A percentile compares a stretch with the other conserved stretches of the same genome.
phyloP scores from a whole-genome alignment of 441 rosid genomes.

The Theobroma grandiflorum region DNA sequence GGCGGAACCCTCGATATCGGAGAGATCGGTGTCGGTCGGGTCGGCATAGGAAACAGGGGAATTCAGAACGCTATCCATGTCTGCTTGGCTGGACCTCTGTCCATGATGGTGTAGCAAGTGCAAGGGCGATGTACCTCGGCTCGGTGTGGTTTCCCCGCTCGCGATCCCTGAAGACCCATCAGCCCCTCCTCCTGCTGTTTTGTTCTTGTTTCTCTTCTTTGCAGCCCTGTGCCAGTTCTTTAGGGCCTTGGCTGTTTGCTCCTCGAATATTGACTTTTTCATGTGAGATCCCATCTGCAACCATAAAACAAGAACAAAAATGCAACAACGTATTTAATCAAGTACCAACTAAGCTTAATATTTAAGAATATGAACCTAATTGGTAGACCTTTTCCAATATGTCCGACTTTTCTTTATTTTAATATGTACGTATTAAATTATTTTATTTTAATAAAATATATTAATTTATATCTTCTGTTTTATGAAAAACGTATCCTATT shows the following conservation, averaged over 20 bases:
- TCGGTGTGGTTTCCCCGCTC: conserved; percentile 53
- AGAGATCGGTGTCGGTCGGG: conserved; percentile 41
- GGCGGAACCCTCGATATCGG: conserved; percentile 39
- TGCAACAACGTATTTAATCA: too few species aligned
- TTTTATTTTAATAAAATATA: too few species aligned
- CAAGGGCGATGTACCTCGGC: conserved; percentile 52
- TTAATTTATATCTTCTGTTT: too few species aligned
- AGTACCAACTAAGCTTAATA: too few species aligned
- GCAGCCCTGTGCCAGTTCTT: conserved; percentile 65
- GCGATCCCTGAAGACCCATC: conserved; percentile 21
- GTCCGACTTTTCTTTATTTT: too few species aligned
- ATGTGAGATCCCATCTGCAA: conserved; percentile 76
- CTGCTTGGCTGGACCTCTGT: conserved; percentile 29
- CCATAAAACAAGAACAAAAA: background rate
- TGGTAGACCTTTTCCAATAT: too few species aligned
- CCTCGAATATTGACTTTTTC: conserved; percentile 68
- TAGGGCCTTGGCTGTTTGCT: conserved; percentile 70
- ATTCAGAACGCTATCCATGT: conserved; percentile 32
- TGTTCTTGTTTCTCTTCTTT: conserved; percentile 44
- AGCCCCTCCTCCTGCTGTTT: conserved; percentile 19
- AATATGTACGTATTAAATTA: too few species aligned
- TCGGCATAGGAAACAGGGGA: conserved; percentile 39
- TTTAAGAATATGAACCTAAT: too few species aligned
- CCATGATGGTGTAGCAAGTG: conserved; percentile 53
- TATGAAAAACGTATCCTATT: too few species aligned